Evolutionary conservation across 73 alveolate species (phyloP), one percentile per base, ranked within the genome.

Genomic region (Paramecium biaurelia): DNA sequence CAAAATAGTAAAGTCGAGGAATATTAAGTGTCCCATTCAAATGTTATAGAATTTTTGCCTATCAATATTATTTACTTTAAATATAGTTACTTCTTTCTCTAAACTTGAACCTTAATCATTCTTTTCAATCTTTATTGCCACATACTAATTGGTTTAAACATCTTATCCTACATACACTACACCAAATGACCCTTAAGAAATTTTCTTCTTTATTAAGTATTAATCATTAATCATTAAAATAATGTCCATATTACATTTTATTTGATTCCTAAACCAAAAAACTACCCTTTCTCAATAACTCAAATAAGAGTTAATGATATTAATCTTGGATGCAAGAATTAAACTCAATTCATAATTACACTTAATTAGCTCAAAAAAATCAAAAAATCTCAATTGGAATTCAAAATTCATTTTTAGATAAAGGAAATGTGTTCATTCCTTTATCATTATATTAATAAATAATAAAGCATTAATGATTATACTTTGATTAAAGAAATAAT

Each of bases 291-390:
- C 3, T 21, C 0, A 72, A 76, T 89, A 43, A 95, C 98, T 10
- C 82, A 97, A 70, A 95, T 93, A 56, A 98, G 95, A 90, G 96
- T 97, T 87, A 99, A 99, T 49, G 99, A 99, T 87, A 99, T n/a
- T n/a, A 98, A 92, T 95, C 99, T 30, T 99, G 97, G 85, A 96
- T 98, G 89, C 93, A 99, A 93, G 99, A 99, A 76, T 92, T 94
- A 96, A 99, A 95, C 93, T 95, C 42, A 96, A 99, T 96, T 92
- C 99, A 98, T 72, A 86, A 97, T 21, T 38, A 7, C 14, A 38
- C 2, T 38, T 7, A 7, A 1, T 38, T 38, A 38, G 1, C 47
- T 38, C 58, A 93, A 95, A n/a, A n/a, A n/a, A n/a, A n/a, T n/a
- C n/a, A n/a, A n/a, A n/a, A n/a, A n/a, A n/a, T n/a, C n/a, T n/a